A percentile compares a stretch with the other conserved stretches of the same genome.
Evolutionary conservation across 1,284 basidiomycete species (phyloP).

Genomic region (Vanrija humicola): DNA sequence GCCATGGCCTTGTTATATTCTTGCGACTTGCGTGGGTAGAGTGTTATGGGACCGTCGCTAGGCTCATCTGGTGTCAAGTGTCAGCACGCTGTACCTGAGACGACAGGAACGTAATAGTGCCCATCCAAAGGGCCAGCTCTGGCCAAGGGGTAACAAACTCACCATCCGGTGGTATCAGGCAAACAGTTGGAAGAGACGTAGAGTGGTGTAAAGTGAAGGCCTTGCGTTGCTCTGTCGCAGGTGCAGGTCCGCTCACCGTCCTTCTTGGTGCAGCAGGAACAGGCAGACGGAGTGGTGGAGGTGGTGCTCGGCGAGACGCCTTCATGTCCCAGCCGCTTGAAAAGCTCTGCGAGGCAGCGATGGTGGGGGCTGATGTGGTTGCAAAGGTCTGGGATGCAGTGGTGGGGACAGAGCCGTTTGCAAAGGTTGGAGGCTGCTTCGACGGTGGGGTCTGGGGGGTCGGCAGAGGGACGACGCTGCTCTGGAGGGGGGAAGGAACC

Average conservation of each 20-base stretch:
- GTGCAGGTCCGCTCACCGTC: too few relatives aligned
- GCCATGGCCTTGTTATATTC: background rate
- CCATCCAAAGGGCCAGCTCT: too few relatives aligned
- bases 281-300: background rate
- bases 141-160: background rate
- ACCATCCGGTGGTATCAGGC: conserved; percentile 14
- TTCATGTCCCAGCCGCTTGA: background rate
- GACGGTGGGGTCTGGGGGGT: too few relatives aligned
- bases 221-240: too few relatives aligned
- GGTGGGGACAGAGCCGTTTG: too few relatives aligned
- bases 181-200: conserved; percentile 6
- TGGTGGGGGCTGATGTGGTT: background rate
- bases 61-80: conserved; percentile 7
- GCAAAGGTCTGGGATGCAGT: too few relatives aligned
- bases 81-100: background rate
- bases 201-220: background rate
- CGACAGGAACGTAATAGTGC: too few relatives aligned
- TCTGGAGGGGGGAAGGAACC: background rate
- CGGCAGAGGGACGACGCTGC: background rate
- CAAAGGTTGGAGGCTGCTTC: too few relatives aligned
- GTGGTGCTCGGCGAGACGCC: background rate
- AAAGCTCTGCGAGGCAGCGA: background rate
- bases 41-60: conserved; percentile 4
- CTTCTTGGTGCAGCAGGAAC: background rate
- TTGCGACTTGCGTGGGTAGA: conserved; percentile 8